These are phyloP conservation scores for Tetrapisispora fleetii DNA, from an alignment of 805 yeast species.

Conservation along the genomic window DNA sequence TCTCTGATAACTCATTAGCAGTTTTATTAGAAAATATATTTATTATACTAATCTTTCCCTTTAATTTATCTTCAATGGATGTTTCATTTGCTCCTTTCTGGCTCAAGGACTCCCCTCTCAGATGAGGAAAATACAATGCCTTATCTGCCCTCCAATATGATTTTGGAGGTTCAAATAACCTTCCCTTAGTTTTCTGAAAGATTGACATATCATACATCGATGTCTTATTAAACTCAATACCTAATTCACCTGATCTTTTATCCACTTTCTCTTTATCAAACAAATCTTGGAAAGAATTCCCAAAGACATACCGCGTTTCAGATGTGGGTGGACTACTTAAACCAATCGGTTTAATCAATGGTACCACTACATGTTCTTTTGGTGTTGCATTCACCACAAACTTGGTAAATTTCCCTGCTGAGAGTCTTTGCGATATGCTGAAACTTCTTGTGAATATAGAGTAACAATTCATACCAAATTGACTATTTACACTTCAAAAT, in stretches of 20 bases:
- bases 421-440: background rate
- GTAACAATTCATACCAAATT: background rate
- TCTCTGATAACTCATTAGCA: conserved; percentile 57
- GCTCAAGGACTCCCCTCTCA: conserved; percentile 45
- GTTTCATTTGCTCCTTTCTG: conserved; percentile 21
- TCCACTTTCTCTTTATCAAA: conserved; percentile 40
- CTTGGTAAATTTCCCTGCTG: conserved; percentile 28
- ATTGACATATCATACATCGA: conserved; percentile 58
- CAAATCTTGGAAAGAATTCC: conserved; percentile 38
- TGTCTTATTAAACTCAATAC: conserved; percentile 54
- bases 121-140: conserved; percentile 75
- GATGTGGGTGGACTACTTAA: conserved; percentile 29
- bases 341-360: conserved; percentile 41
- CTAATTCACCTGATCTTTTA: conserved; percentile 42
- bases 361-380: conserved; percentile 27
- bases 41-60: conserved; percentile 24
- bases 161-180: conserved; percentile 74
- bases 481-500: background rate
- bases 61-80: conserved; percentile 22
- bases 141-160: conserved; percentile 64
- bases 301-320: conserved; percentile 30
- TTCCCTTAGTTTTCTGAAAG: conserved; percentile 69
- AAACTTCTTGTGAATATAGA: background rate
- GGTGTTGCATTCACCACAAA: conserved; percentile 17
- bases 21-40: conserved; percentile 32